A percentile compares a stretch with the other conserved stretches of the same genome.
phyloP scores from a whole-genome alignment of 306 rosid genomes.

The Pyrus pyrifolia region DNA sequence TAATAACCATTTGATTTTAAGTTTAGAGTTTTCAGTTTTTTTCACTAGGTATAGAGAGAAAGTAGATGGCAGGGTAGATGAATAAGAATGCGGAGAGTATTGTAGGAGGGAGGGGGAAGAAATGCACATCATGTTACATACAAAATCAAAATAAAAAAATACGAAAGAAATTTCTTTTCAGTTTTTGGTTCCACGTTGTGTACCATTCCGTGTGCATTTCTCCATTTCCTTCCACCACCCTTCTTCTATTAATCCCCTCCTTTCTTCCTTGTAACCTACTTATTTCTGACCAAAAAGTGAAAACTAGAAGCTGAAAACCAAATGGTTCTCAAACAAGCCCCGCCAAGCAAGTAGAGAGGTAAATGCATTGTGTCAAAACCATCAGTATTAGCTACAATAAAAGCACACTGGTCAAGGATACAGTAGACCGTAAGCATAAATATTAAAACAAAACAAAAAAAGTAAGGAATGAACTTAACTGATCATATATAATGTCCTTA shows the following conservation, averaged over 20 bases:
- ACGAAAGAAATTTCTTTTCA: too few relatives aligned
- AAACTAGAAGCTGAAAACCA: background rate
- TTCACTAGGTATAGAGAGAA: background rate
- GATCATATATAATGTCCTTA: background rate
- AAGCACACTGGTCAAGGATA: background rate
- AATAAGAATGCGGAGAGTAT: background rate
- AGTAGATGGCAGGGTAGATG: background rate
- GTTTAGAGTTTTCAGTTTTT: background rate
- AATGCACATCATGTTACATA: background rate
- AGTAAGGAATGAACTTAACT: background rate
- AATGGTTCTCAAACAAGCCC: too few relatives aligned
- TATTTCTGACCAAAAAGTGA: background rate
- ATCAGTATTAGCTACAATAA: background rate
- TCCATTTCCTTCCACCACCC: background rate
- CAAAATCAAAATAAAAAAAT: too few relatives aligned
- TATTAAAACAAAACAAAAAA: background rate
- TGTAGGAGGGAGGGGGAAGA: background rate
- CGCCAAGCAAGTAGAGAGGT: background rate
- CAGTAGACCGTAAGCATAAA: background rate
- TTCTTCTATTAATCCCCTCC: background rate
- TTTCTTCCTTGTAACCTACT: background rate
- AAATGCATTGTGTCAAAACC: background rate
- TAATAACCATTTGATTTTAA: too few relatives aligned
- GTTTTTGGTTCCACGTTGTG: background rate
- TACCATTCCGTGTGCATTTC: background rate